phyloP scores from a whole-genome alignment of 2,329 filamentous ascomycete genomes.

The Sphaerulina musiva region DNA sequence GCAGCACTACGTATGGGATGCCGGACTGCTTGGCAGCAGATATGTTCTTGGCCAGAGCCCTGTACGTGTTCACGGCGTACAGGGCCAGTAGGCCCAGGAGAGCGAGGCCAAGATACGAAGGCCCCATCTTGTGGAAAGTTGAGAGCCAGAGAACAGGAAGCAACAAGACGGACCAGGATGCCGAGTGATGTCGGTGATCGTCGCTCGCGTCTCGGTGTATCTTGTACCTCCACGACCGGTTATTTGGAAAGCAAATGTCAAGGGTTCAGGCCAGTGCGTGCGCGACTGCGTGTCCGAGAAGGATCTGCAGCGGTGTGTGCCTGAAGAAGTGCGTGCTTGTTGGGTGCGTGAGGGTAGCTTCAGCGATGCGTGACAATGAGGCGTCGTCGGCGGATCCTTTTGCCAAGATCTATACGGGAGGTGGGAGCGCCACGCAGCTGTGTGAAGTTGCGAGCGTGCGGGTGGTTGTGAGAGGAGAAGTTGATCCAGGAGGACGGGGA shows the following conservation, averaged over 20 bases:
- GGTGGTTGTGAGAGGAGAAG: not conserved
- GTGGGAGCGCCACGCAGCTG: not conserved
- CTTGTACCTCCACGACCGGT: not conserved
- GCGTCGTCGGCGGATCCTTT: not conserved
- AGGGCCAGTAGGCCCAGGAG: constrained; percentile 31
- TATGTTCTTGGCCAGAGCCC: constrained; percentile 38
- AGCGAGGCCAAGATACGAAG: constrained; percentile 25
- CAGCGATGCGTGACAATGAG: not conserved
- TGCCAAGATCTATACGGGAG: not conserved
- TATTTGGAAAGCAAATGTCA: not conserved
- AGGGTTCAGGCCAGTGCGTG: not conserved
- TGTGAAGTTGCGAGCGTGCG: not conserved
- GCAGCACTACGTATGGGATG: constrained; percentile 39
- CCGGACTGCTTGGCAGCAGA: constrained; percentile 42
- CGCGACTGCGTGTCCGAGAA: not conserved
- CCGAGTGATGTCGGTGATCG: constrained; percentile 1
- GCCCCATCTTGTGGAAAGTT: constrained; percentile 20
- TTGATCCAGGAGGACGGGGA: no score
- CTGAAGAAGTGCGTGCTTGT: not conserved
- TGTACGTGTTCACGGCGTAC: constrained; percentile 34
- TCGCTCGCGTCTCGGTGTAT: not conserved
- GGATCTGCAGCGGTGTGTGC: not conserved
- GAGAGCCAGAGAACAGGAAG: not conserved
- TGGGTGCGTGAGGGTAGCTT: not conserved
- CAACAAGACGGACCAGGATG: constrained; percentile 5